Percentiles rank a stretch among this genome's conserved stretches.
These are phyloP conservation scores for Handroanthus guayacan DNA, from an alignment of 257 asterid species.

Conservation along the genomic window DNA sequence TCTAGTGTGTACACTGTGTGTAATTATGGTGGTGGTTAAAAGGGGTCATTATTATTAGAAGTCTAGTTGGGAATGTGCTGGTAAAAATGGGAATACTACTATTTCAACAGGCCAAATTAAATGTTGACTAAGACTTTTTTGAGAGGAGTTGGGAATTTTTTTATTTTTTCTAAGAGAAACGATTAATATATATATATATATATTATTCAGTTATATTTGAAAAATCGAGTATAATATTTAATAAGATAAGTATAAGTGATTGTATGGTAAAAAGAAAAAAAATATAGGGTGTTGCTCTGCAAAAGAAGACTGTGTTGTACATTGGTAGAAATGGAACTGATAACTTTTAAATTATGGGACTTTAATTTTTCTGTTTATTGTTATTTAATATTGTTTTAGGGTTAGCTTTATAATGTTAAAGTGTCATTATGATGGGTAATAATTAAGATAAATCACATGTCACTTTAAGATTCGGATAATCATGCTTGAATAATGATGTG, in stretches of 20 bases:
- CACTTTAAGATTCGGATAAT: conserved; percentile 9
- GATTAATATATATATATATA: too few relatives aligned
- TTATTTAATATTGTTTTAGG: not conserved
- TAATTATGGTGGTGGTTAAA: conserved; percentile 35
- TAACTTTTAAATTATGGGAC: too few relatives aligned
- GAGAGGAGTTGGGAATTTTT: too few relatives aligned
- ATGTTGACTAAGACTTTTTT: not conserved
- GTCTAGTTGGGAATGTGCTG: conserved; percentile 8
- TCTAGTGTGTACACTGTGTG: conserved; percentile 24
- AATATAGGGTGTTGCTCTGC: too few relatives aligned
- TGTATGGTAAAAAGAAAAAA: too few relatives aligned
- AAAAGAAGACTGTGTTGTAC: too few relatives aligned
- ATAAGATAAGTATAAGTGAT: too few relatives aligned
- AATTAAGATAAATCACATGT: not conserved
- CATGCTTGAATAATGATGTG: not conserved
- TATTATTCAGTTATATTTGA: too few relatives aligned
- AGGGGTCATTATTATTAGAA: conserved; percentile 4
- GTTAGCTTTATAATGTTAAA: not conserved
- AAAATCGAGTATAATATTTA: too few relatives aligned
- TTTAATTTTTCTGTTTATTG: too few relatives aligned
- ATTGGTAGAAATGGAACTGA: too few relatives aligned
- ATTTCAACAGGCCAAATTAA: conserved; percentile 13
- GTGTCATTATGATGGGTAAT: not conserved
- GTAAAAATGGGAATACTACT: not conserved
- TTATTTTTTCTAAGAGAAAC: too few relatives aligned